These are phyloP conservation scores for Botryotinia calthae DNA, from an alignment of 2,329 filamentous ascomycete species.

Conservation along the genomic window DNA sequence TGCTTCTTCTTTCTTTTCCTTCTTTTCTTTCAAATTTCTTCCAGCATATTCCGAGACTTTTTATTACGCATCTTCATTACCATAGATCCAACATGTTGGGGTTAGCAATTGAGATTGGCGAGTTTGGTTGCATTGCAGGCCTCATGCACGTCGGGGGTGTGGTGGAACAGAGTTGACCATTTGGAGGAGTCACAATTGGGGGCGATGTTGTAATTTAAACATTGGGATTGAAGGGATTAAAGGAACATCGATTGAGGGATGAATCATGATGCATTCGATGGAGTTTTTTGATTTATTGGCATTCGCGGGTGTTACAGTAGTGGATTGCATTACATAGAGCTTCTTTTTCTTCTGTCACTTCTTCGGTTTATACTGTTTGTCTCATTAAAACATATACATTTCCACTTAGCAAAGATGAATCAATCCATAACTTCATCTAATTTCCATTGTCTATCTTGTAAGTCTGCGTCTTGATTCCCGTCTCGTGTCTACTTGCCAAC, in stretches of 20 bases:
- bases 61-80: neutral
- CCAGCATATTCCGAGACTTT: neutral
- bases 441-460: neutral
- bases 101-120: neutral
- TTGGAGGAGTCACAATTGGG: neutral
- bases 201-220: neutral
- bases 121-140: neutral
- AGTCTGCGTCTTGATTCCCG: neutral
- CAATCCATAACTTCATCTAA: neutral
- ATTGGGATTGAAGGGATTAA: neutral
- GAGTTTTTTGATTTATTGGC: neutral
- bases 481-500: conserved; percentile 33
- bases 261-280: conserved; percentile 2
- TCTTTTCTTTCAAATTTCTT: neutral
- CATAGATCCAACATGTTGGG: neutral
- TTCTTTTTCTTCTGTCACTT: neutral
- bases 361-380: neutral
- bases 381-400: neutral
- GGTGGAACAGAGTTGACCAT: neutral
- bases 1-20: neutral
- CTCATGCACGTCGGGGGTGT: neutral
- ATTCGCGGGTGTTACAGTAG: neutral
- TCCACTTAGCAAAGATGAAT: neutral
- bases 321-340: neutral
- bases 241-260: neutral